A percentile compares a stretch with the other conserved stretches of the same genome.
These are phyloP conservation scores for Hydnomerulius pinastri DNA, from an alignment of 768 basidiomycete species.

Conservation along the genomic window DNA sequence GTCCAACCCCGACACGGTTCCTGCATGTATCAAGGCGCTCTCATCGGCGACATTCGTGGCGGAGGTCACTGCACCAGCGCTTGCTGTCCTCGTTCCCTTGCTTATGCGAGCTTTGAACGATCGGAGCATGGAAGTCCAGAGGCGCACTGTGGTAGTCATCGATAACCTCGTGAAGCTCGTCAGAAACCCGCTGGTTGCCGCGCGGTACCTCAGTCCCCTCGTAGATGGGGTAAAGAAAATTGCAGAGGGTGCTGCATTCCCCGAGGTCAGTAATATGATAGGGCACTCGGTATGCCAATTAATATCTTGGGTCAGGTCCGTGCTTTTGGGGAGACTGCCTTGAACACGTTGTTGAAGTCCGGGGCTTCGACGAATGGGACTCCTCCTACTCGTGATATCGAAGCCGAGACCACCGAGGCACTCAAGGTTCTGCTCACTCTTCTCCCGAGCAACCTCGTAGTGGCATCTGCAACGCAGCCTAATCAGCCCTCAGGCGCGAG, in stretches of 20 bases:
- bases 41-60: conserved; percentile 96
- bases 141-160: conserved; percentile 90
- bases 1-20: conserved; percentile 85
- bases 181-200: conserved; percentile 86
- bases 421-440: conserved; percentile 58
- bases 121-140: conserved; percentile 94
- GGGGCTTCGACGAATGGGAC: conserved; percentile 78
- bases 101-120: conserved; percentile 90
- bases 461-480: conserved; percentile 42
- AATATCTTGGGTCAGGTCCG: conserved; percentile 59
- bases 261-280: conserved; percentile 60
- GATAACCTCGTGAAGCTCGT: conserved; percentile 98
- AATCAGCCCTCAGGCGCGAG: conserved; percentile 56
- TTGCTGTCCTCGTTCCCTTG: conserved; percentile 93
- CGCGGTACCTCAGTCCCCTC: conserved; percentile 81
- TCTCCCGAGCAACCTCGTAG: conserved; percentile 50
- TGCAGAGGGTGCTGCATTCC: conserved; percentile 89
- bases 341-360: conserved; percentile 76
- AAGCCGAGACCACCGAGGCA: conserved; percentile 58
- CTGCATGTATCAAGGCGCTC: conserved; percentile 91
- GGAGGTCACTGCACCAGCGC: conserved; percentile 94
- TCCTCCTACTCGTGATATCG: conserved; percentile 72
- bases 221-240: conserved; percentile 92
- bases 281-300: conserved; percentile 13
- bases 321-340: conserved; percentile 85